Evolutionary conservation across 768 basidiomycete genomes (phyloP).

Genomic region (Leccinum subgranulosum): DNA sequence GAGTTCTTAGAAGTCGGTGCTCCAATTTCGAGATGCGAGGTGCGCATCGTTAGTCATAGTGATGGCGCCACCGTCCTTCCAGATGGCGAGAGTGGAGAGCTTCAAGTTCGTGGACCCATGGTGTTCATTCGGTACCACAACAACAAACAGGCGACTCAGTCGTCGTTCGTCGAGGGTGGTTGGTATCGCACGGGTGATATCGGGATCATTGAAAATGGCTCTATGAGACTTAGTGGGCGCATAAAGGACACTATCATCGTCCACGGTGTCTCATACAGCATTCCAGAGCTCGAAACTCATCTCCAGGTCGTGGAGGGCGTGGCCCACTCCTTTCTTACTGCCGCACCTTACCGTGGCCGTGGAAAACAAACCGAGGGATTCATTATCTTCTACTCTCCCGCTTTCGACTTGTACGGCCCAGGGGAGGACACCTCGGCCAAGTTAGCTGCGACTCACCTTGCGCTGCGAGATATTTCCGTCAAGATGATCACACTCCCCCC

Average conservation of each 20-base stretch:
- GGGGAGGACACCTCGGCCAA: background rate
- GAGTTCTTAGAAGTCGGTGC: background rate
- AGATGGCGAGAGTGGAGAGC: background rate
- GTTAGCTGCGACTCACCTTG: background rate
- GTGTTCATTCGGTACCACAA: background rate
- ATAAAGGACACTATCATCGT: conserved; percentile 41
- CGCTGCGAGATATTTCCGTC: background rate
- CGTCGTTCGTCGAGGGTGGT: background rate
- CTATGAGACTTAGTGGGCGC: conserved; percentile 35
- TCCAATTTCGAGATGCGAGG: background rate
- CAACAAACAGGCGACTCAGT: background rate
- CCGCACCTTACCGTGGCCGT: background rate
- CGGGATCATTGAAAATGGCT: conserved; percentile 32
- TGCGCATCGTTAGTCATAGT: background rate
- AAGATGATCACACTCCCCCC: background rate
- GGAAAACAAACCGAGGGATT: background rate
- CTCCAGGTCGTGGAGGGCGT: background rate
- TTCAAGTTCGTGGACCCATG: background rate
- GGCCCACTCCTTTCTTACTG: background rate
- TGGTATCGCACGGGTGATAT: conserved; percentile 11
- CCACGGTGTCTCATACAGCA: conserved; percentile 15
- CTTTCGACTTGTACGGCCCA: background rate
- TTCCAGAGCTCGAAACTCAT: background rate
- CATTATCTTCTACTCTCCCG: background rate
- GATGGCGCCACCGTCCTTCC: background rate